Base-by-base conservation (phyloP, 2,329 filamentous ascomycete species). In the Fusarium sp. region DNA sequence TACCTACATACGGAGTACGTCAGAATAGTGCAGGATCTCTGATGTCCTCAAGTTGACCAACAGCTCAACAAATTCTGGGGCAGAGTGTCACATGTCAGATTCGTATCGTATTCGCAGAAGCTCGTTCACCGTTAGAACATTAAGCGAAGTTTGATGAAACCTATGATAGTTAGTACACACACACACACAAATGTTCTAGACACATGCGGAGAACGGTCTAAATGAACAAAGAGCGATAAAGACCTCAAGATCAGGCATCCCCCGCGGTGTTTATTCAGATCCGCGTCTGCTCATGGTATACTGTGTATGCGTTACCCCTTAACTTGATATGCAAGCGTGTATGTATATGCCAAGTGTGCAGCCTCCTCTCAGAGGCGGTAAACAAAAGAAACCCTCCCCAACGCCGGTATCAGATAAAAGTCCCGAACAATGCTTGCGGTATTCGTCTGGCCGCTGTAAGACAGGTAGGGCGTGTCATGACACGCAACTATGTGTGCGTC, bases 351-450 rank as follows among this genome's bases (percentile, higher is more conserved):
- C n/a, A 59, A 53, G 35, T 65, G 58, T 68, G 47, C 28, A 30
- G 41, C 65, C 68, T 51, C 65, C 48, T 48, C 47, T 51, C 54
- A 42, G 58, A 62, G 53, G 58, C 60, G 45, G 48, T 69, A 62
- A 53, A 60, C 63, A 67, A 70, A 51, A 65, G 54, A 53, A 55
- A 67, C 51, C 48, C 59, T 36, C 58, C 71, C 67, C 62, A 77
- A 77, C 75, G 72, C 72, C 75, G 31, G 41, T 50, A 60, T 57
- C 55, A 65, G 58, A 64, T 61, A 54, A 61, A 65, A 56, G 64
- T 36, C 44, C 58, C 59, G 41, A 61, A 58, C 28, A 36, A 65
- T 68, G 72, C 63, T 61, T 61, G 62, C 63, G 50, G 58, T 61
- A 44, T 61, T 48, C 71, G 65, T 53, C 60, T 68, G 53, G 62